Percentiles rank a stretch among this genome's conserved stretches.
phyloP scores from a whole-genome alignment of 2,329 filamentous ascomycete species.

The Penicillium sp. region DNA sequence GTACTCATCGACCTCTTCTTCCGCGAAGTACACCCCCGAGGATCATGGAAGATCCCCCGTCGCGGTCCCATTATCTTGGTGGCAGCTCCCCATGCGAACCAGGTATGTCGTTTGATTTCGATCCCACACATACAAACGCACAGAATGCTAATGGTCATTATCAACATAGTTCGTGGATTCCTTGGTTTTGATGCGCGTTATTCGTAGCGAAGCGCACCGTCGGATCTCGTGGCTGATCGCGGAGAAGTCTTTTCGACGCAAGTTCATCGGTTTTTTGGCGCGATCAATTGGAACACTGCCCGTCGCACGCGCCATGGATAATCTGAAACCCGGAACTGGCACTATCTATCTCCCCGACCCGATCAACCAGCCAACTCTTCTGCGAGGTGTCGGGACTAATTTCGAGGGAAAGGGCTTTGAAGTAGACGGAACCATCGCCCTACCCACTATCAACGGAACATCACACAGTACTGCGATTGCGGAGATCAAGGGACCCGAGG shows the following conservation, averaged over 20 bases:
- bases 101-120: conserved; percentile 54
- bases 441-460: conserved; percentile 79
- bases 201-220: conserved; percentile 81
- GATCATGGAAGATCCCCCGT: conserved; percentile 90
- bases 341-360: conserved; percentile 87
- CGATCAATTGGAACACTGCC: conserved; percentile 83
- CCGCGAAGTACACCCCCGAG: conserved; percentile 90
- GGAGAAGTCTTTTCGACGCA: conserved; percentile 88
- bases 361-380: conserved; percentile 74
- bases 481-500: conserved; percentile 74
- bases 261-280: conserved; percentile 84
- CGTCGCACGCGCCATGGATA: conserved; percentile 89
- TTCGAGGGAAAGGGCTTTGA: conserved; percentile 73
- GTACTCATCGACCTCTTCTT: conserved; percentile 95
- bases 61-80: conserved; percentile 91
- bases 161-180: conserved; percentile 81
- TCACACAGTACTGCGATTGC: conserved; percentile 81
- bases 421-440: conserved; percentile 77
- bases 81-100: conserved; percentile 93
- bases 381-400: conserved; percentile 77
- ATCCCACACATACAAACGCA: not conserved
- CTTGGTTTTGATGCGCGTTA: conserved; percentile 84
- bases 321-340: conserved; percentile 74
- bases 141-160: conserved; percentile 11
- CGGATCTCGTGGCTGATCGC: conserved; percentile 91